These are phyloP conservation scores for Spathaspora hagerdaliae DNA, from an alignment of 805 yeast species.

Conservation along the genomic window DNA sequence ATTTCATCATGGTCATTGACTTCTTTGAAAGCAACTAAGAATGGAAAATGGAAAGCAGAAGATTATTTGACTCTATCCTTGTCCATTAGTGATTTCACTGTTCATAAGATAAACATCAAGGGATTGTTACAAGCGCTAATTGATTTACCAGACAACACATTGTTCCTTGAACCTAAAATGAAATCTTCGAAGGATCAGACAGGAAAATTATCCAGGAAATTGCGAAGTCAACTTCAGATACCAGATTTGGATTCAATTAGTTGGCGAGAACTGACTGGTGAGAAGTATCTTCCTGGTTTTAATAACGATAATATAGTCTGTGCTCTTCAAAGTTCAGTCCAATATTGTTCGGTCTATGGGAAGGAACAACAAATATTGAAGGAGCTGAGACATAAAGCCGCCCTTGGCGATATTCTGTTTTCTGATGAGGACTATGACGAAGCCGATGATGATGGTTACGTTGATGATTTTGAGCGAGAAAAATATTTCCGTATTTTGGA, in stretches of 20 bases:
- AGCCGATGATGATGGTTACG: neutral
- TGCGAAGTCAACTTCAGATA: neutral
- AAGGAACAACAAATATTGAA: constrained; percentile 3
- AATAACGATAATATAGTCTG: constrained; percentile 25
- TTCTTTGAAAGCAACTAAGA: constrained; percentile 1
- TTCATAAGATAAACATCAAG: constrained; percentile 28
- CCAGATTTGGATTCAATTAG: neutral
- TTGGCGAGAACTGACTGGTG: neutral
- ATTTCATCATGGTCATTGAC: constrained; percentile 22
- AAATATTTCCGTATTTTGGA: neutral
- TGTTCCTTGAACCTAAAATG: constrained; percentile 1
- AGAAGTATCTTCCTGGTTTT: constrained; percentile 9
- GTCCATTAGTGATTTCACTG: constrained; percentile 36
- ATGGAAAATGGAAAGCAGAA: constrained; percentile 9
- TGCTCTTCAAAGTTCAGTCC: constrained; percentile 22
- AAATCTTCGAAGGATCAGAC: neutral
- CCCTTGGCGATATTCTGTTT: neutral
- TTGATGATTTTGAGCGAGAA: neutral
- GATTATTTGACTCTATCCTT: constrained; percentile 30
- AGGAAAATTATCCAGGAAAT: no score
- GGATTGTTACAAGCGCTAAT: constrained; percentile 20
- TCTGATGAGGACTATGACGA: neutral
- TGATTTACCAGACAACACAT: constrained; percentile 7
- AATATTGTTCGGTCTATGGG: constrained; percentile 29
- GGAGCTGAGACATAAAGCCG: neutral